Evolutionary conservation across 2,329 filamentous ascomycete genomes (phyloP), one percentile per base, ranked within the genome.

Genomic region (Pseudocercospora macadamiae): DNA sequence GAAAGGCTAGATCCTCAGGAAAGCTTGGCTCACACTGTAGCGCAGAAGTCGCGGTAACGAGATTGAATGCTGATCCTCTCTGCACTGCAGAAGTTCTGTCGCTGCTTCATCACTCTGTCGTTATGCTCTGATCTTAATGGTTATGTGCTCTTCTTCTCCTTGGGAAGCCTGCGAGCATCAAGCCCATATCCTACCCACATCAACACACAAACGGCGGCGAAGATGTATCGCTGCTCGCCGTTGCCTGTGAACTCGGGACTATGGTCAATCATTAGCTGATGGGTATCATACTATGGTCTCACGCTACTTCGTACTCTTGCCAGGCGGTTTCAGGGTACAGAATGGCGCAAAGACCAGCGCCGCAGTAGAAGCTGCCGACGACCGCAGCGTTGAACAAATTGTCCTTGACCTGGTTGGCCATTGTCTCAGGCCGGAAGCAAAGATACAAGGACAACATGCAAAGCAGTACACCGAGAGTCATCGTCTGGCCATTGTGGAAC

Each of bases 401-500:
- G 54, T 63, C 62, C 42, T 45, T 64, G 39, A 42, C 51, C 45
- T 19, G 62, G 49, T 36, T 23, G 16, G 32, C 9, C 21, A 12
- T 56, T 16, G 52, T 26, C 26, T 54, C 61, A 25, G 64, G 64
- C 19, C 69, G 65, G 57, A 65, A 75, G 4, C 71, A 64, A 53
- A 74, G 76, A 62, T 76, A 80, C 0, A 76, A 57, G 7, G 73
- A 76, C 1, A 70, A 55, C 4, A 74, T 52, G n/a, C 75, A 74
- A 8, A 80, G 72, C 9, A 73, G 56, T 0, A 79, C 63, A 0
- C 79, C 79, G 49, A 79, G 74, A 1, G 73, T 74, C 79, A 83
- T 81, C 7, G 80, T 82, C 66, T 83, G 81, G 1, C 65, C 79
- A 63, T 82, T 82, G 71, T 83, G 80, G 71, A 82, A 83, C 57